Evolutionary conservation across 1,284 basidiomycete species (phyloP), one percentile per base, ranked within the genome.

Genomic region (Ustilago tritici): DNA sequence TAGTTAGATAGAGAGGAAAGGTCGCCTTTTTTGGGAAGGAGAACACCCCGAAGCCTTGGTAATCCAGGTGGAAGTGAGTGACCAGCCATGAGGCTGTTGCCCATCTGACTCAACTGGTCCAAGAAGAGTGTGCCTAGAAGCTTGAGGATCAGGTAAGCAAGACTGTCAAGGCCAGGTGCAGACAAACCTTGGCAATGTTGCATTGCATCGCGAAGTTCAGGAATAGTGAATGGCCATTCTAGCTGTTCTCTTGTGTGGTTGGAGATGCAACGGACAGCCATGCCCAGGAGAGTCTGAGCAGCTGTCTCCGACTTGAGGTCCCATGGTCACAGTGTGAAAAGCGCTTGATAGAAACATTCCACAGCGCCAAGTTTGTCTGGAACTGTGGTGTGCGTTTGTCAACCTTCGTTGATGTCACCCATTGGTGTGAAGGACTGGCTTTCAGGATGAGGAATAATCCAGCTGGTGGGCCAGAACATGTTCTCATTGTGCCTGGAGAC

Each of bases 401-500:
- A 2, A 17, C 41, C 52, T 11, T 62, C 40, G 5, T 19, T 2
- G 12, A 55, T 43, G 9, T 32, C 61, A 1, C 38, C 38, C 50
- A 52, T 61, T 11, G 50, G 49, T 3, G 59, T 36, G 54, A 61
- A 61, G 14, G 49, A 43, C 2, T 38, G 59, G 38, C 59, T 61
- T 32, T 61, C 59, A 4, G 54, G 38, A 5, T 9, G 9, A 4
- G 59, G 59, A n/a, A 61, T 61, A 36, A 61, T 54, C 59, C 59
- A 61, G 34, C 31, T 46, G 17, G 59, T 53, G 10, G 59, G 59
- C 10, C 50, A 35, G 34, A 61, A 54, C 59, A 61, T 61, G 38
- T 61, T 61, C n/a, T 23, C 40, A 12, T 54, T 35, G 10, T 52
- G 46, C 11, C 47, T 46, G 11, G 47, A 36, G 34, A 50, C 47